Evolutionary conservation across 2,329 filamentous ascomycete species (phyloP), one percentile per base, ranked within the genome.

Genomic region (Paecilomyces dactylethromorphus): DNA sequence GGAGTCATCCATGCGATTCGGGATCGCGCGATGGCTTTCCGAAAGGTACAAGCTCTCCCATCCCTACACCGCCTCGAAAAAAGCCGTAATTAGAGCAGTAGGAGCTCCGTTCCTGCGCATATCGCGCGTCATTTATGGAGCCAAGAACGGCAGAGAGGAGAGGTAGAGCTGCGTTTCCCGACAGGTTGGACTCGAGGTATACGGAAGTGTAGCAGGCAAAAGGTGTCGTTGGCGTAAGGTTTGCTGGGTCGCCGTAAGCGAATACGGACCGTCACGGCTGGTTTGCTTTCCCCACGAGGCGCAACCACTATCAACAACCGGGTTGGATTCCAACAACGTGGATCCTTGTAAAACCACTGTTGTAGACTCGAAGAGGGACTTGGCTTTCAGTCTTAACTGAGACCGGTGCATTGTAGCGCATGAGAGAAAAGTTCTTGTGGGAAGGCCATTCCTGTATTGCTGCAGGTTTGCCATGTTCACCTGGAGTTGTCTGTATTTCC

Each of bases 151-250:
- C 50, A 52, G 50, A 52, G n/a, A 52, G n/a, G 50, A 29, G 50
- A 11, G 26, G 26, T 52, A 5, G 50, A 29, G 12, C 11, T 52
- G 50, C 22, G 10, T 52, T 52, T 52, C 7, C 50, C 11, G 22
- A 52, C 50, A 52, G n/a, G 21, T 11, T 24, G 50, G 50, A 24
- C 22, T 24, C 3, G 50, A 29, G 50, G 26, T 24, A 52, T 52
- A 52, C 50, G 15, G 50, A 52, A 52, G 22, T 52, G 21, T 21
- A 52, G 50, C 13, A 22, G 50, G 50, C 22, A 52, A 52, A 10
- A 29, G 26, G 21, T 33, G 56, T 31, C 13, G 58, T 60, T 55
- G 39, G 39, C 45, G 53, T 39, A 60, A 55, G 52, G 56, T 60
- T 57, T 60, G 55, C 56, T 31, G 54, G 56, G 55, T 10, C 31